Conservation (phyloP, 2,329 filamentous ascomycete genomes). For the Sporothrix inflata region DNA sequence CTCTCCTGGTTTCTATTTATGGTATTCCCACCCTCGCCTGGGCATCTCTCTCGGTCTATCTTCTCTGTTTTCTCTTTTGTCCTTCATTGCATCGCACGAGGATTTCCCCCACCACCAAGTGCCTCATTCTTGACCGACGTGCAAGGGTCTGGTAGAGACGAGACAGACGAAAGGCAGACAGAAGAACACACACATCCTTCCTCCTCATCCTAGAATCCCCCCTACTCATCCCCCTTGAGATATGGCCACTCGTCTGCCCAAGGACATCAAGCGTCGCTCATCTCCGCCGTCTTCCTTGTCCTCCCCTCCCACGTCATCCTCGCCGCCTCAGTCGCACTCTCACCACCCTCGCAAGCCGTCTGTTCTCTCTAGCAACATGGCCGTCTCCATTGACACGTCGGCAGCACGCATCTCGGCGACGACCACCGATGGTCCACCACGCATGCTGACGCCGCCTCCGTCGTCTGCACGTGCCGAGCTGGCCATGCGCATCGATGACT, state of each 20-base stretch:
- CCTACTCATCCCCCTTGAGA: neutral
- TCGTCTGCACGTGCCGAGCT: conserved; percentile 26
- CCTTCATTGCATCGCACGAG: neutral
- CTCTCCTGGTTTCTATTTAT: conserved; percentile 23
- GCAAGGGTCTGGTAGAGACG: neutral
- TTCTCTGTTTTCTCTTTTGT: neutral
- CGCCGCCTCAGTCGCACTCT: neutral
- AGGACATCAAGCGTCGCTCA: conserved; percentile 10
- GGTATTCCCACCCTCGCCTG: conserved; percentile 13
- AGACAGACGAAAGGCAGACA: neutral
- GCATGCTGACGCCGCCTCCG: conserved; percentile 31
- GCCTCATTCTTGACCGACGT: neutral
- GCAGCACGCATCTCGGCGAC: neutral
- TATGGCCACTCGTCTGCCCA: conserved; percentile 20
- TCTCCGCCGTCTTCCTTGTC: conserved; percentile 12
- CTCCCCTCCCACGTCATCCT: neutral
- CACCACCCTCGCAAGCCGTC: conserved; percentile 1
- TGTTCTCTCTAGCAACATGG: neutral
- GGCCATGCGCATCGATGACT: conserved; percentile 26
- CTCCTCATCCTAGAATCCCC: neutral
- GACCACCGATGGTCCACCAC: neutral
- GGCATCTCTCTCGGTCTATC: neutral
- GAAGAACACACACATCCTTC: neutral
- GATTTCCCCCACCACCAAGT: neutral
- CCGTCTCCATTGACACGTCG: conserved; percentile 19